Evolutionary conservation across 1,284 basidiomycete genomes (phyloP), one percentile per base, ranked within the genome.

Genomic region (Dichomitus squalens): DNA sequence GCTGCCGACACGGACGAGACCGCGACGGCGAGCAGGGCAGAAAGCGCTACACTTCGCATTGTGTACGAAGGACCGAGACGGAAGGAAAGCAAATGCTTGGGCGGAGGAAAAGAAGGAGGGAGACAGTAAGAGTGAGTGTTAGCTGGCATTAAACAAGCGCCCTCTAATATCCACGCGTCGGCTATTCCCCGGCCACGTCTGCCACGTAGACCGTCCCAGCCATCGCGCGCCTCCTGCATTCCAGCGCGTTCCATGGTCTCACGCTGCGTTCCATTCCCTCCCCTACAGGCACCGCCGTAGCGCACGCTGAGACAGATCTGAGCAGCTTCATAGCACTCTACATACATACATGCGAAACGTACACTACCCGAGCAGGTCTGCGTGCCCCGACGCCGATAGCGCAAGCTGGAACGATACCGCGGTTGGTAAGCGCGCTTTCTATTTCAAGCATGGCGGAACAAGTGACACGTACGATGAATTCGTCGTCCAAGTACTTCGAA

Each of bases 401-500:
- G 94, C 94, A 59, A 96, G 79, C 90, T 92, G 64, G 34, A 64
- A 46, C 35, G 21, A 35, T 25, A 47, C 51, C 21, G 56, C 34
- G n/a, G 49, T 16, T n/a, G 18, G 55, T 40, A n/a, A 61, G 51
- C 71, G 53, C 72, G 25, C n/a, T n/a, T n/a, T n/a, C n/a, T 39
- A 9, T 11, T 35, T 6, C 3, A 27, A 6, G 21, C 31, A 43
- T 23, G 67, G 41, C 50, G 36, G 21, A 52, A 9, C 55, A 56
- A 47, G 49, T 46, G 56, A 25, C 44, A 83, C 88, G 71, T 72
- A 92, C 91, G 77, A 92, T 88, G 79, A 92, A 92, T 79, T 96
- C 94, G 69, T 96, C 94, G 73, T 96, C 94, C 69, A 96, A 75
- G 75, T 96, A 96, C 76, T 96, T 96, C 46, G 93, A 93, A 59